A percentile compares a stretch with the other conserved stretches of the same genome.
Conservation (phyloP, 495 filamentous ascomycete genomes). For the Hypoxylon fuscum region DNA sequence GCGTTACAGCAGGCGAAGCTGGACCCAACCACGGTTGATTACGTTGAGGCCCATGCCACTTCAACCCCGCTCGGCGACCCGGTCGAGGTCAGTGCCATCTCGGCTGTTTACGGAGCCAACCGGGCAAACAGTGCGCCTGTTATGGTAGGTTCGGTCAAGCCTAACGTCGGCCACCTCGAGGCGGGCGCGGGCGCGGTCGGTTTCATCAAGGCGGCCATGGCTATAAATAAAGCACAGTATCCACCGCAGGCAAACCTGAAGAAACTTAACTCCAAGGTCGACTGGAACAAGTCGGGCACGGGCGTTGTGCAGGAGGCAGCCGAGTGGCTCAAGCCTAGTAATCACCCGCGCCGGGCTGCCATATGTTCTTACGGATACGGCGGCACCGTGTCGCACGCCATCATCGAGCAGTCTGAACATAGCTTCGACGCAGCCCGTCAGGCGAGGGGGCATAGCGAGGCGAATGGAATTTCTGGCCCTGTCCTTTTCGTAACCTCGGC, state of each 20-base stretch:
- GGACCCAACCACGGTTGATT: slow-evolving; percentile 41
- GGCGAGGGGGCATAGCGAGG: no score
- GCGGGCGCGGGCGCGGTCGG: slow-evolving; percentile 46
- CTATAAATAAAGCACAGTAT: slow-evolving; percentile 44
- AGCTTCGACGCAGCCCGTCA: not conserved
- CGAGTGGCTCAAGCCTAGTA: slow-evolving; percentile 27
- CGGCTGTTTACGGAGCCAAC: slow-evolving; percentile 23
- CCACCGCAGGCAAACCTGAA: slow-evolving; percentile 48
- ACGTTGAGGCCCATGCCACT: slow-evolving; percentile 56
- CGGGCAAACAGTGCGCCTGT: slow-evolving; percentile 12
- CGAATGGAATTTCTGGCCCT: slow-evolving; percentile 2
- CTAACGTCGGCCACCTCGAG: slow-evolving; percentile 43
- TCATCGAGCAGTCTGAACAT: slow-evolving; percentile 43
- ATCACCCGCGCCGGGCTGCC: slow-evolving; percentile 45
- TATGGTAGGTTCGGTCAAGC: slow-evolving; percentile 39
- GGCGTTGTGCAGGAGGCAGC: slow-evolving; percentile 46
- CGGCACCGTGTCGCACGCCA: slow-evolving; percentile 53
- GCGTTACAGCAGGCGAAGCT: slow-evolving; percentile 46
- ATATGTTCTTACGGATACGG: slow-evolving; percentile 57
- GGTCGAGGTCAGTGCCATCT: slow-evolving; percentile 49
- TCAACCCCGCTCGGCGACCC: slow-evolving; percentile 56
- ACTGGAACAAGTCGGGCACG: slow-evolving; percentile 33
- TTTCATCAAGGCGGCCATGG: slow-evolving; percentile 51
- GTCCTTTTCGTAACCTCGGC: slow-evolving; percentile 42
- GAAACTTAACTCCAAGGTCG: slow-evolving; percentile 47